Conservation (phyloP, 2,329 filamentous ascomycete genomes). For the Remersonia thermophila region DNA sequence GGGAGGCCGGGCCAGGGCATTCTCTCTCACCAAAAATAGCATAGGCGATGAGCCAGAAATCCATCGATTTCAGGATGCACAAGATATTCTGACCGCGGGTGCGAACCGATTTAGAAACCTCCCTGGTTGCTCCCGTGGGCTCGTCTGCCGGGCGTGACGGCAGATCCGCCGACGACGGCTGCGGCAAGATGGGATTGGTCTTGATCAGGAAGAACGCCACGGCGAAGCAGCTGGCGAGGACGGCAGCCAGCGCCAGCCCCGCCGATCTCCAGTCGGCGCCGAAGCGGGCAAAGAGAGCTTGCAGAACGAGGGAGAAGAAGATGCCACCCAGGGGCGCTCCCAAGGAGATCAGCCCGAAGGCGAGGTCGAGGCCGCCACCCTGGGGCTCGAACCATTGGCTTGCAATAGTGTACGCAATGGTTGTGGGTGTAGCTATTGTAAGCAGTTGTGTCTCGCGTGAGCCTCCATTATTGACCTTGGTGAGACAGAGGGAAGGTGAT, state of each 20-base stretch:
- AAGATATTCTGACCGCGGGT: too few relatives aligned
- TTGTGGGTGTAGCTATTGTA: constrained; percentile 16
- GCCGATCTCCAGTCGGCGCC: constrained; percentile 12
- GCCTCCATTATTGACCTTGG: too few relatives aligned
- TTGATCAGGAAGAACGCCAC: constrained; percentile 16
- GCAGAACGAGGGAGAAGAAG: constrained; percentile 20
- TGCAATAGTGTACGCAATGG: constrained; percentile 17
- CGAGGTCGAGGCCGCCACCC: not conserved
- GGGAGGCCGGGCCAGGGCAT: too few relatives aligned
- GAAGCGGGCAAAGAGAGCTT: constrained; percentile 14
- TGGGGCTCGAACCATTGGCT: constrained; percentile 18
- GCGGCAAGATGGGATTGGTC: too few relatives aligned
- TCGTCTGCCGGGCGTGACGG: too few relatives aligned
- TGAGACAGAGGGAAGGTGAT: too few relatives aligned
- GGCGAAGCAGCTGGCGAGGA: constrained; percentile 13
- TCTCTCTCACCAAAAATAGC: constrained; percentile 19
- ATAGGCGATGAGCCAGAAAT: constrained; percentile 19
- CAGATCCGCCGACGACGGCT: too few relatives aligned
- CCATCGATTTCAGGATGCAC: constrained; percentile 8
- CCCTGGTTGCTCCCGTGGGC: too few relatives aligned
- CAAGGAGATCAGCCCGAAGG: constrained; percentile 18
- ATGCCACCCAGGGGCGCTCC: constrained; percentile 22
- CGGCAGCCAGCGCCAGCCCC: constrained; percentile 16
- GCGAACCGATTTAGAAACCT: too few relatives aligned
- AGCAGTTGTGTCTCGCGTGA: too few relatives aligned